Evolutionary conservation across 257 asterid species (phyloP).

Genomic region (Gentiana dahurica): DNA sequence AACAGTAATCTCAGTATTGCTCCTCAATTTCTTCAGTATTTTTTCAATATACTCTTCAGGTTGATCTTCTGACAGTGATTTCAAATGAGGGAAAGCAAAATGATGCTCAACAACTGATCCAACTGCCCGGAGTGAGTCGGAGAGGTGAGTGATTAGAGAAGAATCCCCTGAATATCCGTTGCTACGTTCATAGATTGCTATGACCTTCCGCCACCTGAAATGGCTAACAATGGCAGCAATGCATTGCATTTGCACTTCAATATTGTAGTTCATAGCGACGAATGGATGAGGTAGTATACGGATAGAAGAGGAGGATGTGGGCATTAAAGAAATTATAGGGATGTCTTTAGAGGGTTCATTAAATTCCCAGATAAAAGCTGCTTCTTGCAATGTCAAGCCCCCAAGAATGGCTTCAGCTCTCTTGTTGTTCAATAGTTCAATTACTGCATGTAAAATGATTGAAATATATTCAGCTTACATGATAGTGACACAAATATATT

Average conservation of each 20-base stretch:
- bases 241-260: conserved; percentile 27
- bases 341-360: conserved; percentile 6
- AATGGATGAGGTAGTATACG: conserved; percentile 9
- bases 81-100: conserved; percentile 22
- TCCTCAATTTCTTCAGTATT: conserved; percentile 22
- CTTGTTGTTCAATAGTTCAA: conserved; percentile 21
- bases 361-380: conserved; percentile 24
- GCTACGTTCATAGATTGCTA: conserved; percentile 27
- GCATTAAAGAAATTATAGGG: conserved; percentile 31
- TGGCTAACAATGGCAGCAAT: conserved; percentile 35
- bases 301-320: conserved; percentile 15
- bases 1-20: conserved; percentile 13
- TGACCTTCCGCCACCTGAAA: conserved; percentile 45
- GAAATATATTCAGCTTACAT: too few relatives aligned
- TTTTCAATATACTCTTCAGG: conserved; percentile 11
- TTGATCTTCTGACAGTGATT: conserved; percentile 10
- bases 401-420: conserved; percentile 38
- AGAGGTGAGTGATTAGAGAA: conserved; percentile 24
- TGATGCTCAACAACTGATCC: conserved; percentile 22
- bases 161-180: conserved; percentile 19
- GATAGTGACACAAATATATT: too few relatives aligned
- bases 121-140: conserved; percentile 27
- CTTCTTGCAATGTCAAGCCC: conserved; percentile 35
- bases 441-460: conserved; percentile 18
- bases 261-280: conserved; percentile 19